Percentiles rank a stretch among this genome's conserved stretches.
Evolutionary conservation across 306 rosid species (phyloP).

Genomic region (Cicer yamashitae): DNA sequence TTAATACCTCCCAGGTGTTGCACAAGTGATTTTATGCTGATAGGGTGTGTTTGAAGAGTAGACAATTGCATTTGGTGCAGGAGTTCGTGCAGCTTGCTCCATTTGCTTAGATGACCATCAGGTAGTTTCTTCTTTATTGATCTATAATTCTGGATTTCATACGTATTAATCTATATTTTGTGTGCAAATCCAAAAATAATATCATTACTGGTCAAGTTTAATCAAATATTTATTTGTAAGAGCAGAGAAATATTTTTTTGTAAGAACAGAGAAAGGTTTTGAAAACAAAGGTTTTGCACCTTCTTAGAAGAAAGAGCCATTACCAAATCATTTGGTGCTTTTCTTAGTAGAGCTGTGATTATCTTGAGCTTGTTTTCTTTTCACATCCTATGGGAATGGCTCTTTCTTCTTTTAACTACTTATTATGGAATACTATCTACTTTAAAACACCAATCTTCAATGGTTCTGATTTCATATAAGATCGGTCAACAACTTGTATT

Average conservation of each 20-base stretch:
- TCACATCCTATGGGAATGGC: not conserved
- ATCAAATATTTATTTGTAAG: slow-evolving; percentile 20
- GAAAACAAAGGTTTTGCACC: not conserved
- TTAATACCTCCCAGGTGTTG: slow-evolving; percentile 26
- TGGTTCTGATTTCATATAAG: slow-evolving; percentile 9
- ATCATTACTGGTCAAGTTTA: slow-evolving; percentile 25
- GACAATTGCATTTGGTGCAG: slow-evolving; percentile 43
- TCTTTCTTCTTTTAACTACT: slow-evolving; percentile 31
- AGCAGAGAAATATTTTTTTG: not conserved
- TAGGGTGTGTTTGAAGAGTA: slow-evolving; percentile 4
- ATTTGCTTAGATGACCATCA: slow-evolving; percentile 69
- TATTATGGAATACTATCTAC: not conserved
- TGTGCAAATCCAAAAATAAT: slow-evolving; percentile 11
- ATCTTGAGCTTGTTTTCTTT: slow-evolving; percentile 8
- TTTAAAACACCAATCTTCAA: slow-evolving; percentile 1
- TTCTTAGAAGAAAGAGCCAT: too few species aligned
- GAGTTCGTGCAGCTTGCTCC: slow-evolving; percentile 72
- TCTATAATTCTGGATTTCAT: slow-evolving; percentile 12
- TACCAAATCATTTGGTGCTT: slow-evolving; percentile 8
- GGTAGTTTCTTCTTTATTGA: slow-evolving; percentile 52
- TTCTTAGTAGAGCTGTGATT: slow-evolving; percentile 14
- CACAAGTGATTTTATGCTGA: slow-evolving; percentile 31
- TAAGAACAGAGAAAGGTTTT: not conserved
- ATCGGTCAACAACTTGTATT: slow-evolving; percentile 26
- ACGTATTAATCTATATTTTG: slow-evolving; percentile 2